Conservation (phyloP, 2,329 filamentous ascomycete genomes). For the Verticillium tricorpus region DNA sequence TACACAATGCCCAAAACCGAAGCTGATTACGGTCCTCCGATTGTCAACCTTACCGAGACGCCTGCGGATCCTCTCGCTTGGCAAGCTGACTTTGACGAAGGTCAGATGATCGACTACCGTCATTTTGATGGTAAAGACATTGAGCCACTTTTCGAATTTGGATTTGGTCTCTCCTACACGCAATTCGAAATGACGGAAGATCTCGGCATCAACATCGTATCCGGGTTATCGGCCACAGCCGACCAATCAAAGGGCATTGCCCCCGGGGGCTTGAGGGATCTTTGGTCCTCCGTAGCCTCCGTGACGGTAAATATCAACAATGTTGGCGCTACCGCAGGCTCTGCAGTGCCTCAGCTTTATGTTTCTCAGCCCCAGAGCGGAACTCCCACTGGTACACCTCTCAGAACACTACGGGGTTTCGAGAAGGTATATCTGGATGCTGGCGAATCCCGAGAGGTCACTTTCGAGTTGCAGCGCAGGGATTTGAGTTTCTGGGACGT, state of each 20-base stretch:
- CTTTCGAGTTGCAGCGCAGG: constrained; percentile 50
- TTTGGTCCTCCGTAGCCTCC: constrained; percentile 59
- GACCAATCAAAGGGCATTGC: constrained; percentile 18
- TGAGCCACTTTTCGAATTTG: constrained; percentile 48
- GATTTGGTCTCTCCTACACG: constrained; percentile 51
- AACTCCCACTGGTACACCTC: constrained; percentile 38
- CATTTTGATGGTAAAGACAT: constrained; percentile 45
- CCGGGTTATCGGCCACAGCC: background rate
- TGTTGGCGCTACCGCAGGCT: constrained; percentile 45
- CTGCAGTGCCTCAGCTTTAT: constrained; percentile 53
- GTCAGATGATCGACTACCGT: constrained; percentile 51
- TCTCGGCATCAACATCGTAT: background rate
- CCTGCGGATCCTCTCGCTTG: constrained; percentile 47
- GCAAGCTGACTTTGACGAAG: constrained; percentile 47
- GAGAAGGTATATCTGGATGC: constrained; percentile 48
- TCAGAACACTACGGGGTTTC: constrained; percentile 59
- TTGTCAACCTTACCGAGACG: constrained; percentile 39
- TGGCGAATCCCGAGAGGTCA: constrained; percentile 36
- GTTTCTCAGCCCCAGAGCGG: constrained; percentile 51
- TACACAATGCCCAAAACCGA: constrained; percentile 53
- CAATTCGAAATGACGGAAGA: constrained; percentile 31
- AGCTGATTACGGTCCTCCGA: constrained; percentile 23
- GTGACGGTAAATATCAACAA: constrained; percentile 59
- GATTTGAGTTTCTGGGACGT: constrained; percentile 65
- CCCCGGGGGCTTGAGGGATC: constrained; percentile 39